Percentiles rank a stretch among this genome's conserved stretches.
These are phyloP conservation scores for Corymbia citriodora DNA, from an alignment of 441 rosid genomes.

Conservation along the genomic window DNA sequence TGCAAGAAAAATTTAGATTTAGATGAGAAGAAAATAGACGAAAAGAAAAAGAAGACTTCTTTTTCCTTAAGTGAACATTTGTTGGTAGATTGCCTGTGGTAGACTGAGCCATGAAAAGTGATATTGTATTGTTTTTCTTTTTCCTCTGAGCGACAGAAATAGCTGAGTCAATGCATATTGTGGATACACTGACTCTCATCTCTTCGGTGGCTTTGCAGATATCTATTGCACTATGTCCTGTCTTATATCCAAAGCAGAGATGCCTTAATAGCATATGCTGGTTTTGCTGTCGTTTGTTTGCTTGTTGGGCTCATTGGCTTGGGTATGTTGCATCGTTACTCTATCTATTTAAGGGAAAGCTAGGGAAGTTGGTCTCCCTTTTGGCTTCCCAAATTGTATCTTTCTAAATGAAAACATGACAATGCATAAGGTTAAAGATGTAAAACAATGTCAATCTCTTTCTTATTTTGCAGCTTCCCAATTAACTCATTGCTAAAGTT, in stretches of 20 bases:
- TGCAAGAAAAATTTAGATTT: not conserved
- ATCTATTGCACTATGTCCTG: slow-evolving; percentile 60
- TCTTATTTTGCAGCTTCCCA: not conserved
- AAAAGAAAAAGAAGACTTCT: not conserved
- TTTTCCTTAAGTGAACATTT: not conserved
- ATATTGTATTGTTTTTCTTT: not conserved
- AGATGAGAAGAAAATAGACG: not conserved
- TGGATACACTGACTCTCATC: not conserved
- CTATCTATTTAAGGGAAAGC: not conserved
- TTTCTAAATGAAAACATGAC: not conserved
- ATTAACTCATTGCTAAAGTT: not conserved
- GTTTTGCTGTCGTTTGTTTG: slow-evolving; percentile 56
- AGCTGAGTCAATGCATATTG: not conserved
- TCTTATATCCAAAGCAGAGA: slow-evolving; percentile 33
- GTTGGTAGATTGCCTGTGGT: not conserved
- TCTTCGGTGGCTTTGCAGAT: slow-evolving; percentile 35
- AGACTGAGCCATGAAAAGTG: not conserved
- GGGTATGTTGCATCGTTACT: slow-evolving; percentile 36
- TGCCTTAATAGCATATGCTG: slow-evolving; percentile 32
- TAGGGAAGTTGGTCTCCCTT: not conserved
- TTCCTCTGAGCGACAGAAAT: not conserved
- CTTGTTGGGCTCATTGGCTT: slow-evolving; percentile 57
- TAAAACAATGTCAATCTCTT: not conserved
- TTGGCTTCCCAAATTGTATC: not conserved
- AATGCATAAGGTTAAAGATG: not conserved